Percentiles rank a stretch among this genome's conserved stretches.
Evolutionary conservation across 805 yeast genomes (phyloP).

Genomic region (Spathaspora arborariae): DNA sequence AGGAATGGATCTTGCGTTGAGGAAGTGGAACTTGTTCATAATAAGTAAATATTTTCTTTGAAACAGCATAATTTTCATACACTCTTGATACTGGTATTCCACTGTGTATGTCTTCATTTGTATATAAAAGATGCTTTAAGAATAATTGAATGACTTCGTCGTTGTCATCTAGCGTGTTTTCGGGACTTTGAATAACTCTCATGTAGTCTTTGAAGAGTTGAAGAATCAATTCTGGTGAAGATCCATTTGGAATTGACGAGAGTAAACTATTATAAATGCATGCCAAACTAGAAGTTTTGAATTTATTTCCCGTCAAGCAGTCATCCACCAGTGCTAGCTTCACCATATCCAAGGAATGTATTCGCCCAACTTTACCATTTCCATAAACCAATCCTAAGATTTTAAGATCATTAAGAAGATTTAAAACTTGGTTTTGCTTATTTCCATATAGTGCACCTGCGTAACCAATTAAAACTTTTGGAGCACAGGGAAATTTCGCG

Average conservation of each 20-base stretch:
- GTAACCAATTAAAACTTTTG: constrained; percentile 36
- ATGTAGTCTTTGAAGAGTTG: constrained; percentile 21
- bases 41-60: constrained; percentile 28
- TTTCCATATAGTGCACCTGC: constrained; percentile 23
- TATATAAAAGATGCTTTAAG: constrained; percentile 22
- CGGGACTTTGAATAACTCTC: neutral
- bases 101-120: constrained; percentile 11
- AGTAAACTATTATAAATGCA: constrained; percentile 23
- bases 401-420: constrained; percentile 23
- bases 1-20: constrained; percentile 15
- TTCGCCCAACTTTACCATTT: constrained; percentile 12
- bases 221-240: constrained; percentile 10
- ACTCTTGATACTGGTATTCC: neutral
- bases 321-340: constrained; percentile 31
- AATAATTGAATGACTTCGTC: constrained; percentile 8
- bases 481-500: constrained; percentile 25
- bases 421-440: constrained; percentile 11
- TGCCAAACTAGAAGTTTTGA: constrained; percentile 18
- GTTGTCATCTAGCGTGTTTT: neutral
- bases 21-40: constrained; percentile 12
- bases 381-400: constrained; percentile 24
- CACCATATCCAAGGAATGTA: constrained; percentile 13
- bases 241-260: constrained; percentile 12
- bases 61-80: constrained; percentile 16
- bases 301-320: constrained; percentile 17